phyloP scores from a whole-genome alignment of 148 eudicot genomes.

The Euryodendron excelsum region DNA sequence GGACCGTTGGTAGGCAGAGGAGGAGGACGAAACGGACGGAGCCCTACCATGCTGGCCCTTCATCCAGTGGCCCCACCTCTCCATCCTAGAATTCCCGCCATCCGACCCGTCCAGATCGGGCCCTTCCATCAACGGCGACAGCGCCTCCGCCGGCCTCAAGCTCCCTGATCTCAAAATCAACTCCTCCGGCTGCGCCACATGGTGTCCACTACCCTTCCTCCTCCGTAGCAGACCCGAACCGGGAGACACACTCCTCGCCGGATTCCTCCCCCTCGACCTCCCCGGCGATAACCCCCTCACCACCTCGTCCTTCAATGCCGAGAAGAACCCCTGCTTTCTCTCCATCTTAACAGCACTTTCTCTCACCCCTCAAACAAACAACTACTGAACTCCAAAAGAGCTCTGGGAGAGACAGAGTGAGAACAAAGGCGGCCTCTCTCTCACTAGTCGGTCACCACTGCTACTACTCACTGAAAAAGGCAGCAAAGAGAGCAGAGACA shows the following conservation, averaged over 20 bases:
- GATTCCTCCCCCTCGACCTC: slow-evolving; percentile 19
- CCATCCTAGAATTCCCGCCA: too few species aligned
- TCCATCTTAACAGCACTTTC: slow-evolving; percentile 33
- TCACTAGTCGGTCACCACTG: too few species aligned
- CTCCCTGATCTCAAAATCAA: slow-evolving; percentile 27
- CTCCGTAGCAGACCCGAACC: slow-evolving; percentile 30
- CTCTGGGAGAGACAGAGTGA: too few species aligned
- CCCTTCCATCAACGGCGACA: slow-evolving; percentile 31
- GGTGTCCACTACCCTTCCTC: not conserved
- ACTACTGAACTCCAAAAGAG: too few species aligned
- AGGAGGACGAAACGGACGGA: slow-evolving; percentile 26
- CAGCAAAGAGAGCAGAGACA: not conserved
- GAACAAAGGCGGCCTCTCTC: too few species aligned
- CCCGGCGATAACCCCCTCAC: slow-evolving; percentile 44
- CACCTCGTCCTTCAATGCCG: slow-evolving; percentile 37
- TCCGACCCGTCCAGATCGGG: slow-evolving; percentile 36
- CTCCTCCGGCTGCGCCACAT: slow-evolving; percentile 13
- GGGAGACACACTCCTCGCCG: slow-evolving; percentile 16
- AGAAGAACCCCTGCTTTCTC: slow-evolving; percentile 37
- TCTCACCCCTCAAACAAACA: too few species aligned
- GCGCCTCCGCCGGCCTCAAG: slow-evolving; percentile 27
- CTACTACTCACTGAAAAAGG: not conserved
- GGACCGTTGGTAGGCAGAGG: slow-evolving; percentile 43
- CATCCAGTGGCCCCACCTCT: slow-evolving; percentile 39
- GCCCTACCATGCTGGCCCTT: slow-evolving; percentile 34